Conservation (phyloP, 2,329 filamentous ascomycete species). For the Purpureocillium lavendulum region DNA sequence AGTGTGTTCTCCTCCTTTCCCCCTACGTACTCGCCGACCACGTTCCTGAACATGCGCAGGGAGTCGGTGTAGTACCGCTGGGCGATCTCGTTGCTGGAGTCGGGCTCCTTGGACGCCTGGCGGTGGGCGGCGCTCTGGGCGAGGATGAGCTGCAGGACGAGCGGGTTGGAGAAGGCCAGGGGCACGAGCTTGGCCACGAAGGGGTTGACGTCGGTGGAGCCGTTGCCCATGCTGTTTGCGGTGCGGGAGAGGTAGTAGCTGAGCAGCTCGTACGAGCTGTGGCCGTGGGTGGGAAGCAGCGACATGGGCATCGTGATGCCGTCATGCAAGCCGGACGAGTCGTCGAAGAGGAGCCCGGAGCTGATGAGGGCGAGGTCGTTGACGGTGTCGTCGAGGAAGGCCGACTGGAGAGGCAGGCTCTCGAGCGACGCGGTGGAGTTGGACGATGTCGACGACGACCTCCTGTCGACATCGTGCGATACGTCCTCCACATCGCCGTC, state of each 20-base stretch:
- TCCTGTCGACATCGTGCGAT: slow-evolving; percentile 9
- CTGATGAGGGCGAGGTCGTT: neutral
- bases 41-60: slow-evolving; percentile 24
- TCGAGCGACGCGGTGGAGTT: slow-evolving; percentile 8
- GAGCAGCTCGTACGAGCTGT: slow-evolving; percentile 33
- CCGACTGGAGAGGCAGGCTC: neutral
- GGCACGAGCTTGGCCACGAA: slow-evolving; percentile 37
- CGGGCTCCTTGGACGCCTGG: slow-evolving; percentile 19
- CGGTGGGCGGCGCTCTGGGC: slow-evolving; percentile 34
- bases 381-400: neutral
- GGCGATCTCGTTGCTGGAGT: slow-evolving; percentile 20
- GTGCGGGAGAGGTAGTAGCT: slow-evolving; percentile 36
- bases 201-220: slow-evolving; percentile 35
- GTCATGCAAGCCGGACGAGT: neutral
- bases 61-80: slow-evolving; percentile 27
- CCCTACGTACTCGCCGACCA: slow-evolving; percentile 22
- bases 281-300: slow-evolving; percentile 19
- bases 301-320: slow-evolving; percentile 17
- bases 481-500: slow-evolving; percentile 14
- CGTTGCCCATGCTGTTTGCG: slow-evolving; percentile 38
- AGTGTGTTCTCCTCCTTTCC: slow-evolving; percentile 25
- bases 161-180: slow-evolving; percentile 34
- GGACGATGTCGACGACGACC: slow-evolving; percentile 11
- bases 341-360: neutral
- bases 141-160: slow-evolving; percentile 36